Evolutionary conservation across 2,329 filamentous ascomycete genomes (phyloP).

Genomic region (Pseudogymnoascus sp.): DNA sequence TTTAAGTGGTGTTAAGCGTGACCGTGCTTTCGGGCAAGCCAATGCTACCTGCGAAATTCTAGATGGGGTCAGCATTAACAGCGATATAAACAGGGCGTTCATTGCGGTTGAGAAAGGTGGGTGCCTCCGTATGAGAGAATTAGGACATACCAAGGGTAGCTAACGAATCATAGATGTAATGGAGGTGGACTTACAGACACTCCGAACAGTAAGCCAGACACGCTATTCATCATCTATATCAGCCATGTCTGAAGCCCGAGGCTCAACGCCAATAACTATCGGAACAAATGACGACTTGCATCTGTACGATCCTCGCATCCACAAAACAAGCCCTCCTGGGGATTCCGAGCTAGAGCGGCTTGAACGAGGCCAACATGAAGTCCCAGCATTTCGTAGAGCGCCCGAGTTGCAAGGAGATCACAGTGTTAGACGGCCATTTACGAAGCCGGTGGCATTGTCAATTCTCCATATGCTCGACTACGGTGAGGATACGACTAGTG

Average conservation of each 20-base stretch:
- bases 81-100: constrained; percentile 56
- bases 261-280: constrained; percentile 66
- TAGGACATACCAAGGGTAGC: constrained; percentile 2
- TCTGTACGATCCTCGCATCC: constrained; percentile 64
- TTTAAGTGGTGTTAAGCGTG: constrained; percentile 48
- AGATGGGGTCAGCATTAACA: constrained; percentile 77
- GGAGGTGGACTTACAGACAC: constrained; percentile 70
- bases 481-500: constrained; percentile 41
- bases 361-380: background rate
- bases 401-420: background rate
- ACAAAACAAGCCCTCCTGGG: constrained; percentile 11
- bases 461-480: constrained; percentile 66
- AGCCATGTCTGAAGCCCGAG: constrained; percentile 61
- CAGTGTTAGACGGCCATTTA: background rate
- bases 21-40: constrained; percentile 14
- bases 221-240: constrained; percentile 77
- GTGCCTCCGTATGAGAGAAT: constrained; percentile 19
- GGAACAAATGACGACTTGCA: constrained; percentile 76
- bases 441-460: constrained; percentile 55
- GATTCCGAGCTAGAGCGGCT: constrained; percentile 21
- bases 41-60: constrained; percentile 54
- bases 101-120: constrained; percentile 67
- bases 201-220: constrained; percentile 60
- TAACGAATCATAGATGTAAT: constrained; percentile 46
- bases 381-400: background rate